Percentiles rank a stretch among this genome's conserved stretches.
These are phyloP conservation scores for Neofusicoccum sp. DNA, from an alignment of 2,329 filamentous ascomycete species.

Conservation along the genomic window DNA sequence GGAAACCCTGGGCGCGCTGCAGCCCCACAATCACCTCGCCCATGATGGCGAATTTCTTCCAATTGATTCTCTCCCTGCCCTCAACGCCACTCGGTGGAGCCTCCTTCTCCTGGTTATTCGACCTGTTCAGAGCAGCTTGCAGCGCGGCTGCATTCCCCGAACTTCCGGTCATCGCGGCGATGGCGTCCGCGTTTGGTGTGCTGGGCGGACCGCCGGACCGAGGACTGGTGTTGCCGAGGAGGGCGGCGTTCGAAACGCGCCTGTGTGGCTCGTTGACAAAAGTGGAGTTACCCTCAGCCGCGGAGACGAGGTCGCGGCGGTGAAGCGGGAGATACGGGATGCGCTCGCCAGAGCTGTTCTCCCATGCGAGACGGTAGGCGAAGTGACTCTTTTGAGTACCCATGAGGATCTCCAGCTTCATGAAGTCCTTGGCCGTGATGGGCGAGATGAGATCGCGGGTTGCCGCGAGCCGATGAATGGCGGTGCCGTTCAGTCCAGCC, in stretches of 20 bases:
- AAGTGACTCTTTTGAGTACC: conserved; percentile 88
- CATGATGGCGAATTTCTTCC: conserved; percentile 97
- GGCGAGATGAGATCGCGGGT: conserved; percentile 74
- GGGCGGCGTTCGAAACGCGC: not conserved
- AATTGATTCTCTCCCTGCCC: conserved; percentile 73
- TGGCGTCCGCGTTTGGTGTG: conserved; percentile 3
- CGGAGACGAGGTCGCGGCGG: conserved; percentile 83
- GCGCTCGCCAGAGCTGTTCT: conserved; percentile 83
- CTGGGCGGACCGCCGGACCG: conserved; percentile 27
- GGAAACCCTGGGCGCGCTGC: conserved; percentile 84
- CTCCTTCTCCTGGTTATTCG: conserved; percentile 40
- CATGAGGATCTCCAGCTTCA: conserved; percentile 88
- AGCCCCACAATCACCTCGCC: conserved; percentile 87
- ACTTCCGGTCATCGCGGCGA: conserved; percentile 4
- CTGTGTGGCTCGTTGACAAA: conserved; percentile 62
- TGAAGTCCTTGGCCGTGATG: conserved; percentile 77
- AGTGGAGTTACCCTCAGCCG: conserved; percentile 88
- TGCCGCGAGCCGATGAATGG: conserved; percentile 77
- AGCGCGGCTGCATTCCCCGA: not conserved
- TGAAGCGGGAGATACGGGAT: conserved; percentile 94
- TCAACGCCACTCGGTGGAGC: conserved; percentile 35
- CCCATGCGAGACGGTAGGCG: conserved; percentile 95
- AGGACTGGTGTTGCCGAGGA: not conserved
- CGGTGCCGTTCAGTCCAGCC: conserved; percentile 84
- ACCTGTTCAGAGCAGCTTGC: conserved; percentile 31